Percentiles rank a stretch among this genome's conserved stretches.
These are phyloP conservation scores for Colletotrichum godetiae DNA, from an alignment of 2,329 filamentous ascomycete genomes.

Conservation along the genomic window DNA sequence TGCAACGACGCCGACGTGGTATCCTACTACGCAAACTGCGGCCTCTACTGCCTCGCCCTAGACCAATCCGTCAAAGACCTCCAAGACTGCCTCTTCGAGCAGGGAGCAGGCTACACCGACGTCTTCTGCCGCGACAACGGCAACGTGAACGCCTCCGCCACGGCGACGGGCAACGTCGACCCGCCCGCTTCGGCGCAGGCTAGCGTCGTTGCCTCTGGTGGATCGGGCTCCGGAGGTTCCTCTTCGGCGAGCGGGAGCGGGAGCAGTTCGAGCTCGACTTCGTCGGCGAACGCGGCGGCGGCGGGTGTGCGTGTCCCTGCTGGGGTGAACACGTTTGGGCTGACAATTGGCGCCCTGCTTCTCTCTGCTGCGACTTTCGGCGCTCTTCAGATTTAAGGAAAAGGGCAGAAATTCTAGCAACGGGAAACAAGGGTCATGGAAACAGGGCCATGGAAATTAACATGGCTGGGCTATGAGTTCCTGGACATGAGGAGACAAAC, in stretches of 20 bases:
- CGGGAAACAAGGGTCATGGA: not conserved
- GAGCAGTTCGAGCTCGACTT: slow-evolving; percentile 3
- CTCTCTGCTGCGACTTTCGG: slow-evolving; percentile 45
- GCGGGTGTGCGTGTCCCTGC: not conserved
- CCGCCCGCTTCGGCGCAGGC: slow-evolving; percentile 46
- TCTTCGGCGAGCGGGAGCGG: slow-evolving; percentile 18
- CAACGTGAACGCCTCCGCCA: slow-evolving; percentile 50
- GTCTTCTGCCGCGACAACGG: slow-evolving; percentile 57
- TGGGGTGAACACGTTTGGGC: slow-evolving; percentile 44
- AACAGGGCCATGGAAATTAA: not conserved
- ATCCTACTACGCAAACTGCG: slow-evolving; percentile 59
- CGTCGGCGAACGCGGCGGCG: slow-evolving; percentile 2
- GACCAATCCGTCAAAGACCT: slow-evolving; percentile 45
- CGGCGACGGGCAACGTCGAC: slow-evolving; percentile 43
- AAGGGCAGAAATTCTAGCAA: not conserved
- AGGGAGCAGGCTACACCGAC: slow-evolving; percentile 48
- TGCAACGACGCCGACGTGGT: slow-evolving; percentile 56
- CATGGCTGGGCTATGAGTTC: not conserved
- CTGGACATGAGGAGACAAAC: not conserved
- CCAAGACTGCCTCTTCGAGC: slow-evolving; percentile 49
- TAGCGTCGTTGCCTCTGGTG: slow-evolving; percentile 43
- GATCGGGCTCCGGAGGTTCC: too few relatives aligned
- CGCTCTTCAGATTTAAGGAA: slow-evolving; percentile 32
- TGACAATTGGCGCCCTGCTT: slow-evolving; percentile 50
- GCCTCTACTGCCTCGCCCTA: slow-evolving; percentile 58